Evolutionary conservation across 1,139 yeast species (phyloP), one percentile per base, ranked within the genome.

Genomic region (Hyphopichia khmerensis): DNA sequence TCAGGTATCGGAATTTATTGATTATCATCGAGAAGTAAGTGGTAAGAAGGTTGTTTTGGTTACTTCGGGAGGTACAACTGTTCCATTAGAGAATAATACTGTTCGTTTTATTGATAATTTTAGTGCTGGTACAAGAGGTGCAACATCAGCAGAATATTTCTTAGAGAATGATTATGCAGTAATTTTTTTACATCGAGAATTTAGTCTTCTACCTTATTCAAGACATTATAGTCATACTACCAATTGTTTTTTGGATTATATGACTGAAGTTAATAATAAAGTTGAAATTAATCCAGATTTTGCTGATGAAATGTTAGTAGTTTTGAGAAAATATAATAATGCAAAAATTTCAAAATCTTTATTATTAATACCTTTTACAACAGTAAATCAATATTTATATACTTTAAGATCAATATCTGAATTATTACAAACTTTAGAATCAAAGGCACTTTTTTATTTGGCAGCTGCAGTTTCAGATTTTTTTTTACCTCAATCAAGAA

Each of bases 401-500:
- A 87, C 97, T 0, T 72, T 95, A 51, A 80, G 83, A 50, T 67
- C 80, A 35, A 72, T 88, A 13, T 87, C 96, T 1, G 76, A 77
- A 48, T 69, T 75, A 40, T 62, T 93, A 53, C 75, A 81, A 37
- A 62, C 67, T 2, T 67, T 80, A 39, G 81, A 79, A 3, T 60
- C 75, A 2, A 67, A 68, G 44, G 88, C 89, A 0, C 61, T 93
- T 38, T 87, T 93, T 57, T 95, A 86, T 64, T 72, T 93, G 47
- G 99, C 99, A 0, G 99, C 99, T 3, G 99, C 99, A 0, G 99
- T 93, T 0, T 87, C 96, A 5, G 99, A 93, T 62, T 93, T 95
- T 64, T 93, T 90, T 66, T 74, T 93, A 36, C 99, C 99, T 2
- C 80, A 79, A 44, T 83, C 91, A 2, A 75, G 87, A 50, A 74